Conservation (phyloP, 805 yeast species). For the Spathaspora hagerdaliae region DNA sequence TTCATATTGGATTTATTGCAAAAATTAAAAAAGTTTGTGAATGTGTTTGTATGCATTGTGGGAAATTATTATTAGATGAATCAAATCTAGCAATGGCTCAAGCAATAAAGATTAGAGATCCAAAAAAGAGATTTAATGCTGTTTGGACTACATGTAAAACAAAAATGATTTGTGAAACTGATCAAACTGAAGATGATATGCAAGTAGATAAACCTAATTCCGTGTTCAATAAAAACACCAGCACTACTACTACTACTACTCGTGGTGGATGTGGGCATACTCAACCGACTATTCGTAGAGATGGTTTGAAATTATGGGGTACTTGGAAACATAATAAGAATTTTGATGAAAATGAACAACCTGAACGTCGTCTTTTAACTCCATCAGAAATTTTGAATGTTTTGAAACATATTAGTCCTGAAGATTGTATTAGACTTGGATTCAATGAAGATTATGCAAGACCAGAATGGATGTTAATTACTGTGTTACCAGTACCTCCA, state of each 20-base stretch:
- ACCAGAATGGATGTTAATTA: conserved; percentile 97
- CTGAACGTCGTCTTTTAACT: conserved; percentile 83
- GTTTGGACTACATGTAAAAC: conserved; percentile 92
- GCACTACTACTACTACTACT: conserved; percentile 30
- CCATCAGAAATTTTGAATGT: conserved; percentile 90
- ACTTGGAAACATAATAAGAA: conserved; percentile 92
- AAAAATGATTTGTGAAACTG: conserved; percentile 94
- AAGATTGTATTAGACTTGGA: conserved; percentile 80
- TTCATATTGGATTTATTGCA: conserved; percentile 94
- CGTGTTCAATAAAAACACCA: conserved; percentile 9
- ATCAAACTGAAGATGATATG: conserved; percentile 57
- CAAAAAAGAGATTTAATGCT: conserved; percentile 93
- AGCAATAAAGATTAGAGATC: conserved; percentile 85
- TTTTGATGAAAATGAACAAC: conserved; percentile 82
- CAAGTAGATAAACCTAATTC: conserved; percentile 1
- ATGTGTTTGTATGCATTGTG: conserved; percentile 98
- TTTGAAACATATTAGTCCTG: conserved; percentile 82
- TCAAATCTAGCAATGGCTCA: conserved; percentile 76
- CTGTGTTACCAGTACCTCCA: conserved; percentile 99
- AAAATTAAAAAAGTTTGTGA: conserved; percentile 94
- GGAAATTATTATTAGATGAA: conserved; percentile 87
- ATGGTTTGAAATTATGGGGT: conserved; percentile 94
- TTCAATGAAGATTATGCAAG: conserved; percentile 94
- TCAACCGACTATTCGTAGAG: conserved; percentile 94
- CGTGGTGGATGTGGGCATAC: conserved; percentile 99